Conservation (phyloP, 1,284 basidiomycete genomes). For the Kalmanozyma brasiliensis region DNA sequence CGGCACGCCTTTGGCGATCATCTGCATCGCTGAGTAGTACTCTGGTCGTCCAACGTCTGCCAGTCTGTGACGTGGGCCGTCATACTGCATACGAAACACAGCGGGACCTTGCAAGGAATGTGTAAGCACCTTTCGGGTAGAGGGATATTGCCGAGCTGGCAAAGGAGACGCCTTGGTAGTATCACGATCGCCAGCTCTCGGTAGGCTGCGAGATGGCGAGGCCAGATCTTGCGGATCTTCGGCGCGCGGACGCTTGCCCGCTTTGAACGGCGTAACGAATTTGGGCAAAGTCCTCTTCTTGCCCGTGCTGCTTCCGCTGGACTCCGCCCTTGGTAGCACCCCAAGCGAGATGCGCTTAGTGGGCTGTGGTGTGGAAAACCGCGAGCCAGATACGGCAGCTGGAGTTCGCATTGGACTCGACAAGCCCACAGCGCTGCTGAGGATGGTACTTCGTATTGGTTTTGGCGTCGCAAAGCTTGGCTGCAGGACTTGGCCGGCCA, state of each 20-base stretch:
- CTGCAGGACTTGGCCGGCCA: constrained; percentile 6
- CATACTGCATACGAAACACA: constrained; percentile 20
- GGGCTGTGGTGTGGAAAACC: constrained; percentile 32
- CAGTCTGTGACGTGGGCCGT: constrained; percentile 14
- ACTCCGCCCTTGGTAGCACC: constrained; percentile 33
- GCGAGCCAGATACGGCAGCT: constrained; percentile 5
- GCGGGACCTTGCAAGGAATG: constrained; percentile 5
- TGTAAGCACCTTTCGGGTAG: neutral
- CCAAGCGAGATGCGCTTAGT: constrained; percentile 46
- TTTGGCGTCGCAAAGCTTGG: constrained; percentile 23
- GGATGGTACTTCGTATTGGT: constrained; percentile 5
- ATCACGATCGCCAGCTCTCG: constrained; percentile 4
- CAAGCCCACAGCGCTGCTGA: constrained; percentile 4
- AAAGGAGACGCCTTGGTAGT: constrained; percentile 1
- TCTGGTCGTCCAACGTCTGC: constrained; percentile 42
- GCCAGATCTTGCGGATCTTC: constrained; percentile 17
- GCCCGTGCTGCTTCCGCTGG: constrained; percentile 29
- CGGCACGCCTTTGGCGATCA: constrained; percentile 48
- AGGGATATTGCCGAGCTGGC: constrained; percentile 10
- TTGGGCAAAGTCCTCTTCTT: constrained; percentile 28
- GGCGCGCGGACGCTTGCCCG: constrained; percentile 33
- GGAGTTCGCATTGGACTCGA: constrained; percentile 21
- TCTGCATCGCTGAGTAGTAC: constrained; percentile 31
- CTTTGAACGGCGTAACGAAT: constrained; percentile 58
- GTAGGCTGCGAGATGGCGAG: constrained; percentile 18